phyloP scores from a whole-genome alignment of 2,329 filamentous ascomycete genomes.

The Alternaria triticimaculans region DNA sequence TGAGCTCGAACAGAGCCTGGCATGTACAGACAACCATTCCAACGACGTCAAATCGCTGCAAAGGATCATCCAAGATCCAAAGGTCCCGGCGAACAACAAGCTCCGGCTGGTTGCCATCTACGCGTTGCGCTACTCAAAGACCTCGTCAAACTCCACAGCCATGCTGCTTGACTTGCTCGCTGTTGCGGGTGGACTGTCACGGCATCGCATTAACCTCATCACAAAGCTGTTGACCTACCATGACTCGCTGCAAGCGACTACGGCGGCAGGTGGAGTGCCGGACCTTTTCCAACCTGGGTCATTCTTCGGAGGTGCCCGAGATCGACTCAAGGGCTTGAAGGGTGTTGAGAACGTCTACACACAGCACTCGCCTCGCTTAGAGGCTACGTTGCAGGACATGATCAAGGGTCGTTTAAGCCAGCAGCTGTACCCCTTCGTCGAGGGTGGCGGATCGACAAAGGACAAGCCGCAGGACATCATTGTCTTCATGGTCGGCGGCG shows the following conservation, averaged over 20 bases:
- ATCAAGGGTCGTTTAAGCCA: conserved; percentile 90
- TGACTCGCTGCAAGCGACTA: conserved; percentile 77
- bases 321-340: conserved; percentile 91
- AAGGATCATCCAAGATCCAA: conserved; percentile 79
- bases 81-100: conserved; percentile 81
- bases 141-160: conserved; percentile 80
- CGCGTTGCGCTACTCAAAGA: conserved; percentile 87
- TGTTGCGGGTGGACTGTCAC: conserved; percentile 80
- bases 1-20: conserved; percentile 94
- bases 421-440: conserved; percentile 90
- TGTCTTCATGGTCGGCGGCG: conserved; percentile 91
- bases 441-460: conserved; percentile 81
- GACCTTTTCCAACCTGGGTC: conserved; percentile 89
- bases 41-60: conserved; percentile 93
- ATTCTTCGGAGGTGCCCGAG: conserved; percentile 87
- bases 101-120: conserved; percentile 92
- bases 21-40: conserved; percentile 94
- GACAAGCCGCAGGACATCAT: conserved; percentile 98
- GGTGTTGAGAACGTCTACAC: conserved; percentile 99
- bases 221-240: conserved; percentile 85
- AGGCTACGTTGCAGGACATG: conserved; percentile 86
- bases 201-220: conserved; percentile 78
- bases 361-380: conserved; percentile 88
- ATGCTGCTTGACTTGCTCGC: conserved; percentile 86
- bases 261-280: conserved; percentile 79